These are phyloP conservation scores for Phytophthora pluvialis DNA, from an alignment of 352 stramenopile species.

Conservation along the genomic window DNA sequence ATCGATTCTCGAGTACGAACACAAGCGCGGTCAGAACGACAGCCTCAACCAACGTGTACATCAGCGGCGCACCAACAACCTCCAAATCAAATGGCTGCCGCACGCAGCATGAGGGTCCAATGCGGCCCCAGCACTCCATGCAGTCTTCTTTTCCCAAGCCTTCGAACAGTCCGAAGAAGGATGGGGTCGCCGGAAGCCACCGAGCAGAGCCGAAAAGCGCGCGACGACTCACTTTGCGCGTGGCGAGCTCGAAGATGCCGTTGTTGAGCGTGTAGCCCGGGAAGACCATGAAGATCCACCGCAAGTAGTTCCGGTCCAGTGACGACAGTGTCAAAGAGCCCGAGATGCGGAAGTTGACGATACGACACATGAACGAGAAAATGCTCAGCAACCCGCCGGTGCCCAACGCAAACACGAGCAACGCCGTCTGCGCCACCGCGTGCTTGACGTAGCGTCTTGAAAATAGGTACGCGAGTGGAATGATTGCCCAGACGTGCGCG, in stretches of 20 bases:
- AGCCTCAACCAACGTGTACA: constrained; percentile 55
- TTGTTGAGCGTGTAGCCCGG: constrained; percentile 72
- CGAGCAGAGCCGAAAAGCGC: constrained; percentile 42
- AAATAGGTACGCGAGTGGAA: constrained; percentile 74
- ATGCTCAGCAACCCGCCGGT: constrained; percentile 75
- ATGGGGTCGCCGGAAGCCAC: constrained; percentile 33
- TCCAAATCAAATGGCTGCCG: constrained; percentile 62
- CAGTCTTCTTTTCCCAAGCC: constrained; percentile 53
- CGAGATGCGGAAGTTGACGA: constrained; percentile 56
- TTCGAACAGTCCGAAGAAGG: constrained; percentile 63
- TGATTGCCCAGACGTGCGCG: constrained; percentile 51
- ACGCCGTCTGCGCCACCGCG: constrained; percentile 60
- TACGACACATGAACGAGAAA: constrained; percentile 78
- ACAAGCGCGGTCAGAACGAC: constrained; percentile 54
- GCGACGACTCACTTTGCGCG: constrained; percentile 66
- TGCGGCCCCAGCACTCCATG: constrained; percentile 56
- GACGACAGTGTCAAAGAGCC: constrained; percentile 54
- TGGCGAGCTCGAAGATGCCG: constrained; percentile 75
- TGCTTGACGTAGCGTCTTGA: constrained; percentile 64
- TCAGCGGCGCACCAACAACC: constrained; percentile 48
- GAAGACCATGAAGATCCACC: constrained; percentile 78
- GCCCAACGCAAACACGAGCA: constrained; percentile 69
- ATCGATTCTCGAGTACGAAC: constrained; percentile 50
- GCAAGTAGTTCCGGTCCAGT: constrained; percentile 71
- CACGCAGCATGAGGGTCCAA: constrained; percentile 51